A percentile compares a stretch with the other conserved stretches of the same genome.
These are phyloP conservation scores for Eimeria sp. DNA, from an alignment of 169 alveolate species.

Conservation along the genomic window DNA sequence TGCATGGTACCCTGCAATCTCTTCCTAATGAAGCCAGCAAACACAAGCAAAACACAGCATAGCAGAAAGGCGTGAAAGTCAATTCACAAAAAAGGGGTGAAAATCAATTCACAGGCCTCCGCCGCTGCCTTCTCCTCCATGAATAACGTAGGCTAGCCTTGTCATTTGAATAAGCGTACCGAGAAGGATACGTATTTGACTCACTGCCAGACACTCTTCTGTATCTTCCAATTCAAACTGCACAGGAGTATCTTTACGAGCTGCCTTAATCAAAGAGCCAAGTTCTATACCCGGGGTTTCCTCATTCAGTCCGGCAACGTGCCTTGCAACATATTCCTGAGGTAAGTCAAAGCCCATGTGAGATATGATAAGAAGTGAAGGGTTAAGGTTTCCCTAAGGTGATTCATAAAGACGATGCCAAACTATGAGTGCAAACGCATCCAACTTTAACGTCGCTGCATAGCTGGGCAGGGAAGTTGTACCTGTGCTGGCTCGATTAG, in stretches of 20 bases:
- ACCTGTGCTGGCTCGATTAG: conserved; percentile 80
- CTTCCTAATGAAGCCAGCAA: not conserved
- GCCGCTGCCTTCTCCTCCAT: not conserved
- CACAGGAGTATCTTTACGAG: conserved; percentile 19
- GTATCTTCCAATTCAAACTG: conserved; percentile 36
- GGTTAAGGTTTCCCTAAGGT: not conserved
- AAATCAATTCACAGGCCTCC: not conserved
- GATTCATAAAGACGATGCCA: not conserved
- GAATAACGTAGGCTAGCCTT: not conserved
- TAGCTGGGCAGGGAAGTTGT: not conserved
- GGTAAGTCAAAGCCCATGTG: not conserved
- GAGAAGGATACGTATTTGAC: not conserved
- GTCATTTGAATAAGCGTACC: not conserved
- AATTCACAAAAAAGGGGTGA: too few relatives aligned
- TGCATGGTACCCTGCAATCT: not conserved
- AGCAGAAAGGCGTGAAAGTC: not conserved
- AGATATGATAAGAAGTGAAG: not conserved
- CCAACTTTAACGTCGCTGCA: not conserved
- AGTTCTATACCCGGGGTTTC: conserved; percentile 31
- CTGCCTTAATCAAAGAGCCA: conserved; percentile 51
- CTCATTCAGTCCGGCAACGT: conserved; percentile 5
- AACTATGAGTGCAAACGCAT: not conserved
- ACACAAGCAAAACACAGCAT: not conserved
- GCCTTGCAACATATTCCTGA: conserved; percentile 50
- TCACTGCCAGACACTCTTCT: conserved; percentile 7